Evolutionary conservation across 2,329 filamentous ascomycete species (phyloP).

Genomic region (Fusarium poae): DNA sequence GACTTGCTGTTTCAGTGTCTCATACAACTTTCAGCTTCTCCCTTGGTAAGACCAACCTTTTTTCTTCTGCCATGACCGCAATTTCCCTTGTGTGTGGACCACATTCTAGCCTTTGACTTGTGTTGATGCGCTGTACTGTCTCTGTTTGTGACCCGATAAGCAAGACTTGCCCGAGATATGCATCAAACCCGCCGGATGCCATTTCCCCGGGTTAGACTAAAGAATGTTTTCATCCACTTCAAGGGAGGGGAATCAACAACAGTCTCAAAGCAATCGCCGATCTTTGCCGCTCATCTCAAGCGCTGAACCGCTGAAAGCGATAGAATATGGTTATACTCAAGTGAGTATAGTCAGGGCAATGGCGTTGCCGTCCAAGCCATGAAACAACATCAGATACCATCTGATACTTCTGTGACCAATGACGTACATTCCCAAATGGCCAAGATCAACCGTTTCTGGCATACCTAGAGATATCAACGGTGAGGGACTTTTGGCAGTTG

Average conservation of each 20-base stretch:
- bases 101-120: background rate
- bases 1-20: conserved; percentile 17
- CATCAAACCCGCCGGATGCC: background rate
- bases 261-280: conserved; percentile 6
- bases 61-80: conserved; percentile 10
- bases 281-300: background rate
- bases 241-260: conserved; percentile 9
- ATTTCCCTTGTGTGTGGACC: conserved; percentile 18
- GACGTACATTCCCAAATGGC: conserved; percentile 13
- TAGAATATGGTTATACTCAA: conserved; percentile 18
- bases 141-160: background rate
- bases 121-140: conserved; percentile 1
- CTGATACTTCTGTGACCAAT: conserved; percentile 30
- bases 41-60: conserved; percentile 26
- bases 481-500: conserved; percentile 10
- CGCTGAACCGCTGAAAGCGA: conserved; percentile 16
- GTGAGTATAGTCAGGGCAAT: conserved; percentile 21
- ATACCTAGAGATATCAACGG: conserved; percentile 5
- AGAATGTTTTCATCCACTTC: conserved; percentile 20
- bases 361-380: conserved; percentile 21
- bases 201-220: conserved; percentile 17
- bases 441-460: conserved; percentile 14
- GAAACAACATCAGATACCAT: conserved; percentile 7
- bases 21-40: conserved; percentile 38
- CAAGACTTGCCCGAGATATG: conserved; percentile 3